Evolutionary conservation across 352 stramenopile genomes (phyloP).

Genomic region (Aphanomyces stellatus): DNA sequence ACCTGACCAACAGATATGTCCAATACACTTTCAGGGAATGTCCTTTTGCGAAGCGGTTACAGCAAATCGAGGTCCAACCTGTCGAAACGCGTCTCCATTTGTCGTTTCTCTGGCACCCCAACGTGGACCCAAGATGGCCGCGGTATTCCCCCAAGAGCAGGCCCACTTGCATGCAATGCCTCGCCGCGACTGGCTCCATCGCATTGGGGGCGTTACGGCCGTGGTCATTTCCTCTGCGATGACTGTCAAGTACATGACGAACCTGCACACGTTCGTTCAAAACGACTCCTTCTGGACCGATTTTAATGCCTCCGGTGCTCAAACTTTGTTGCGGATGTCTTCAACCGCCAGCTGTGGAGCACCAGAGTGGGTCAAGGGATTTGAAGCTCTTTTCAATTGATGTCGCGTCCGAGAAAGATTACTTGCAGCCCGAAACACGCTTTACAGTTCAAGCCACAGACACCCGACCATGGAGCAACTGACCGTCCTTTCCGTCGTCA

Average conservation of each 20-base stretch:
- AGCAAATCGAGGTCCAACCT: too few species aligned
- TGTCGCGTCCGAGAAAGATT: not conserved
- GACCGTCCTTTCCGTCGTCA: not conserved
- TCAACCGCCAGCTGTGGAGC: constrained; percentile 8
- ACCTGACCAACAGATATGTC: too few species aligned
- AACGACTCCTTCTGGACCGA: constrained; percentile 11
- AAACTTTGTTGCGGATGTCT: not conserved
- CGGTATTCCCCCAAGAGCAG: too few species aligned
- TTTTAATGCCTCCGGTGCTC: not conserved
- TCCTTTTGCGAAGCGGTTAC: too few species aligned
- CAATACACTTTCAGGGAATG: too few species aligned
- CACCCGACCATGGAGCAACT: not conserved
- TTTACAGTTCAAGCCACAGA: not conserved
- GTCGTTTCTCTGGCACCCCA: too few species aligned
- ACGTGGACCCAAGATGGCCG: too few species aligned
- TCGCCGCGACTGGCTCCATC: too few species aligned
- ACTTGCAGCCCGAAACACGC: not conserved
- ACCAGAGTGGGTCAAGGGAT: too few species aligned
- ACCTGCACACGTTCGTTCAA: not conserved
- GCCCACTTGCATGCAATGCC: too few species aligned
- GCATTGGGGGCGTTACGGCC: too few species aligned
- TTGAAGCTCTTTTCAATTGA: not conserved
- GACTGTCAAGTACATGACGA: not conserved
- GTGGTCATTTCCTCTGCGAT: not conserved
- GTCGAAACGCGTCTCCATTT: too few species aligned